Conservation (phyloP, 441 rosid species). For the Gossypium trilobum region DNA sequence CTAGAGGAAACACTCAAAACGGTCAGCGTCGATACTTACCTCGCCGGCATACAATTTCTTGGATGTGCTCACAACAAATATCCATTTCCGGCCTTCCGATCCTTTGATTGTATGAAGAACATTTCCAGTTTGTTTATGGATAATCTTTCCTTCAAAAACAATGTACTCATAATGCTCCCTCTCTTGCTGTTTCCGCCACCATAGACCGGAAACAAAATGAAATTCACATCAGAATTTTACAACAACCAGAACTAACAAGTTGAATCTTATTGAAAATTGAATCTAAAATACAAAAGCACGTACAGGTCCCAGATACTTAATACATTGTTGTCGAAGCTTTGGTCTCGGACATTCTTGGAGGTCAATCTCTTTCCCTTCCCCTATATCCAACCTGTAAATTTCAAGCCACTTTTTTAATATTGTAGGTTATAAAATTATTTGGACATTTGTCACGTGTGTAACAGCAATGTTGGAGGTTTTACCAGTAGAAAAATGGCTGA, state of each 20-base stretch:
- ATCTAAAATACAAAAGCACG: conserved; percentile 17
- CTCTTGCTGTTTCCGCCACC: conserved; percentile 51
- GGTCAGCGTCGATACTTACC: conserved; percentile 26
- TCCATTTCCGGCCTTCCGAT: conserved; percentile 47
- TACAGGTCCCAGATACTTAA: conserved; percentile 84
- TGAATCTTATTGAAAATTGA: conserved; percentile 1
- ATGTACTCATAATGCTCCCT: conserved; percentile 64
- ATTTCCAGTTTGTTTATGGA: conserved; percentile 46
- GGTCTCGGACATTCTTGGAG: conserved; percentile 54
- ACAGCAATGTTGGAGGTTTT: not conserved
- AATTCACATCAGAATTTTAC: too few relatives aligned
- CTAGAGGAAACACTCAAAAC: too few relatives aligned
- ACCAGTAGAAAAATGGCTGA: conserved; percentile 91
- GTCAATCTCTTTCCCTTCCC: conserved; percentile 71
- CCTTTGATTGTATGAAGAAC: conserved; percentile 48
- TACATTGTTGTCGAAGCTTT: conserved; percentile 63
- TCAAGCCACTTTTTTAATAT: too few relatives aligned
- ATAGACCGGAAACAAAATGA: too few relatives aligned
- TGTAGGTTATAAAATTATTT: not conserved
- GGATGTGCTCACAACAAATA: conserved; percentile 75
- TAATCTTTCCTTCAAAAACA: conserved; percentile 49
- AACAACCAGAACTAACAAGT: conserved; percentile 17
- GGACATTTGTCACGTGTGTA: too few relatives aligned
- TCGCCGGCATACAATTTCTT: conserved; percentile 60
- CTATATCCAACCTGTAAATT: conserved; percentile 65